Conservation (phyloP, 306 rosid genomes). For the Sechiopsis laciniata region DNA sequence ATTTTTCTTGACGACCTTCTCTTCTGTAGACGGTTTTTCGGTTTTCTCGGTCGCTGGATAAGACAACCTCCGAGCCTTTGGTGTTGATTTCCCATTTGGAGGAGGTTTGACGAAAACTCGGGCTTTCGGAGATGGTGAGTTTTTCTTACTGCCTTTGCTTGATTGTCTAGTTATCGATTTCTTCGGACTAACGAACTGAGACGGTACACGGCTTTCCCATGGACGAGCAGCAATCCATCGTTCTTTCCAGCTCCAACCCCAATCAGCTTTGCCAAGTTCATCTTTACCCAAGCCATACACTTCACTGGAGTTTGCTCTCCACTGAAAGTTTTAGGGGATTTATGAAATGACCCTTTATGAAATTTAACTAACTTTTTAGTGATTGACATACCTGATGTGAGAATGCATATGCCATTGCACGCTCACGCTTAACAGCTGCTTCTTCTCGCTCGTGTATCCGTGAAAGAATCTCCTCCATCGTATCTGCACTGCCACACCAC, state of each 20-base stretch:
- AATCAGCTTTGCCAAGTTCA: constrained; percentile 68
- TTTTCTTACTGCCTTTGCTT: constrained; percentile 49
- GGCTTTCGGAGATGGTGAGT: constrained; percentile 42
- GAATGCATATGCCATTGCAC: constrained; percentile 97
- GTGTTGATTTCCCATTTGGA: constrained; percentile 43
- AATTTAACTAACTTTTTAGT: neutral
- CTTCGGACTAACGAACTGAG: constrained; percentile 38
- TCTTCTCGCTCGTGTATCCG: constrained; percentile 87
- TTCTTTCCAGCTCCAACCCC: constrained; percentile 99
- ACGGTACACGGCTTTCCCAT: constrained; percentile 79
- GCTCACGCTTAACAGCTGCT: constrained; percentile 89
- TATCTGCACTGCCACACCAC: constrained; percentile 76
- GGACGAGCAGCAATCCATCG: constrained; percentile 98
- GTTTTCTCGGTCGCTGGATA: constrained; percentile 36
- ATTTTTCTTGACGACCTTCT: constrained; percentile 24
- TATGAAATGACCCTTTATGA: neutral
- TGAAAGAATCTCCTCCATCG: constrained; percentile 70
- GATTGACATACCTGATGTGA: constrained; percentile 74
- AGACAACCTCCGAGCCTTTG: constrained; percentile 61
- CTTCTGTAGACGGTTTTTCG: constrained; percentile 35
- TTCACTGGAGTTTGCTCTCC: constrained; percentile 89
- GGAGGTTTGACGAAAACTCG: constrained; percentile 34
- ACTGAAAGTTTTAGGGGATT: constrained; percentile 46
- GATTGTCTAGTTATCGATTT: constrained; percentile 46
- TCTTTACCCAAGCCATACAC: constrained; percentile 60